Evolutionary conservation across 2,329 filamentous ascomycete species (phyloP).

Genomic region (Tricladium varicosporioides): DNA sequence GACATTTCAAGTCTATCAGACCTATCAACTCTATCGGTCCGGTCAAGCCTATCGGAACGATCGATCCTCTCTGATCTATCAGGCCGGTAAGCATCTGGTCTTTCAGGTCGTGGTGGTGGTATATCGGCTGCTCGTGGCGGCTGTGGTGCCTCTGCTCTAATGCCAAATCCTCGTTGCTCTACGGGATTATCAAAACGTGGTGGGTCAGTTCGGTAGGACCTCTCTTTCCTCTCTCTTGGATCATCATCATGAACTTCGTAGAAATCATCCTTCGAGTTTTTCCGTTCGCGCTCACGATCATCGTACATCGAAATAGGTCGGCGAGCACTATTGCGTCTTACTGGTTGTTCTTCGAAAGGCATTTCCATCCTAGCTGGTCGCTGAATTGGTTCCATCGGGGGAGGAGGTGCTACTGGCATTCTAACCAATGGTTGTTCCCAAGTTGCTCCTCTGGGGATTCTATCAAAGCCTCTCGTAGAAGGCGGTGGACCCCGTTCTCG

Average conservation of each 20-base stretch:
- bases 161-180: slow-evolving; percentile 29
- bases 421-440: slow-evolving; percentile 47
- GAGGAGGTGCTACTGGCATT: slow-evolving; percentile 40
- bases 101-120: slow-evolving; percentile 8
- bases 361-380: slow-evolving; percentile 26
- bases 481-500: slow-evolving; percentile 57
- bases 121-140: neutral
- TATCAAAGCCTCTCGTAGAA: slow-evolving; percentile 69
- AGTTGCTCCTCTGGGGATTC: slow-evolving; percentile 49
- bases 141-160: slow-evolving; percentile 16
- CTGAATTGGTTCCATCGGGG: slow-evolving; percentile 30
- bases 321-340: slow-evolving; percentile 37
- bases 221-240: slow-evolving; percentile 21
- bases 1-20: neutral
- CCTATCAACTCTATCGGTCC: slow-evolving; percentile 11
- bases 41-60: slow-evolving; percentile 15
- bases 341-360: slow-evolving; percentile 19
- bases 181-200: slow-evolving; percentile 28
- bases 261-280: slow-evolving; percentile 28
- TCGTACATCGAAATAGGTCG: slow-evolving; percentile 31
- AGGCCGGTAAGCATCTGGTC: slow-evolving; percentile 14
- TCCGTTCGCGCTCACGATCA: slow-evolving; percentile 21
- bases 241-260: slow-evolving; percentile 33
- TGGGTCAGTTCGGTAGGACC: slow-evolving; percentile 21
- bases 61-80: slow-evolving; percentile 18